Base-by-base conservation (phyloP, 176 grass and related monocot genomes). In the Musa schizocarpa region DNA sequence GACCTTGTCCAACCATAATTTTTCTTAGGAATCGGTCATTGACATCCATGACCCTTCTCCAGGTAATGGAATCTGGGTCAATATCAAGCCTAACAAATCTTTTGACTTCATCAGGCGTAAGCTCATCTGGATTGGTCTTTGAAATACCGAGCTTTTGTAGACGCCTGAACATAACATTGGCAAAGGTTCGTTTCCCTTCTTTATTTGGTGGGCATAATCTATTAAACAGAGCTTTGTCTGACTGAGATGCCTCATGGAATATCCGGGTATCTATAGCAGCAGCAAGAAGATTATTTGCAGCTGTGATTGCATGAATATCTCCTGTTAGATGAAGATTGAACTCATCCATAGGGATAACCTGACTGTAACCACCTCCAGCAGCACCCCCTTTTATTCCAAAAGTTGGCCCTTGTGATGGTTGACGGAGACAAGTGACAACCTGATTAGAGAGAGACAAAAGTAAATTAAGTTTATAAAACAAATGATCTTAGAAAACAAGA, bases 301-400 rank as follows among this genome's bases (percentile, higher is more conserved):
- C 95, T 24, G 95, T 99, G 71, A 99, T 99, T 72, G 95, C 95
- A 80, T 94, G 95, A 59, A 99, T 99, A 76, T 99, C 90, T 73
- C 95, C 95, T 9, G 95, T 94, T 59, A 99, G 74, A 87, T 94
- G 95, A 79, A 94, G 95, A 78, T 99, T 99, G 82, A 99, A 99
- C 73, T 99, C 95, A 83, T 99, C 90, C 95, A 99, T 99, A 49
- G 90, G 95, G 76, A 99, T 94, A 61, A 99, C 95, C 85, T 99
- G 95, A 84, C 95, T 99, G 82, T 99, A 99, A 24, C 95, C 95
- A 56, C 95, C 95, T 76, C 95, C 95, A 82, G 95, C 90, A 80
- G 95, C 95, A 72, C 95, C 95, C 22, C 90, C 95, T 81, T 99
- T 99, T 53, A 94, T 99, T 74, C 95, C 95, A 80, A 99, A 99